Percentiles rank a stretch among this genome's conserved stretches.
These are phyloP conservation scores for Ceratobasidium sp. DNA, from an alignment of 1,284 basidiomycete genomes.

Conservation along the genomic window DNA sequence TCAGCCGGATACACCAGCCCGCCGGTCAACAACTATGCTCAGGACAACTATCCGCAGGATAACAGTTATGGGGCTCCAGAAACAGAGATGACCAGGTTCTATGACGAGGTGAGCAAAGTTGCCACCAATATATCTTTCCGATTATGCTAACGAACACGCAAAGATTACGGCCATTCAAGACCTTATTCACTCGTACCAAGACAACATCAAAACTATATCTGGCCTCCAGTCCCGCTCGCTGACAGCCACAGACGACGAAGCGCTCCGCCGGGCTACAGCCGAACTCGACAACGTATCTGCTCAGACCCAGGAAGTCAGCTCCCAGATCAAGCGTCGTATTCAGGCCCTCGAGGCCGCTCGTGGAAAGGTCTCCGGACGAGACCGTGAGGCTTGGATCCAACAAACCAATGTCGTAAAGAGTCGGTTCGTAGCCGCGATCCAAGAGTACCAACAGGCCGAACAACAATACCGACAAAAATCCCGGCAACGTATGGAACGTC, in stretches of 20 bases:
- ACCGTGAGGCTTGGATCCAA: constrained; percentile 20
- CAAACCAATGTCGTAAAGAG: constrained; percentile 39
- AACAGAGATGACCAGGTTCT: constrained; percentile 38
- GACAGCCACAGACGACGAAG: constrained; percentile 40
- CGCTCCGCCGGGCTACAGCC: constrained; percentile 34
- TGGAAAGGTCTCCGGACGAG: constrained; percentile 20
- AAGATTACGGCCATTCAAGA: constrained; percentile 41
- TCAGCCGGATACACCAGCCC: neutral
- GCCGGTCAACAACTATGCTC: neutral
- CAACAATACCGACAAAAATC: constrained; percentile 23
- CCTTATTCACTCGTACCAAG: constrained; percentile 35
- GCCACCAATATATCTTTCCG: neutral
- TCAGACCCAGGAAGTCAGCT: constrained; percentile 24
- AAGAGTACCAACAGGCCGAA: constrained; percentile 41
- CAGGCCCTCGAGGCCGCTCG: constrained; percentile 19
- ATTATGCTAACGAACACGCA: neutral
- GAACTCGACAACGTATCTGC: constrained; percentile 34
- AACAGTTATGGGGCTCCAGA: constrained; percentile 8
- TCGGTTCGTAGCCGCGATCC: constrained; percentile 40
- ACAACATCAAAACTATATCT: constrained; percentile 40
- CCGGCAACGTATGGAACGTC: constrained; percentile 39
- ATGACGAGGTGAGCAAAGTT: constrained; percentile 26
- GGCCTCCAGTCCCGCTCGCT: constrained; percentile 42
- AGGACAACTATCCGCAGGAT: too few relatives aligned
- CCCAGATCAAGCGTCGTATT: constrained; percentile 29